Evolutionary conservation across 2,329 filamentous ascomycete genomes (phyloP), one percentile per base, ranked within the genome.

Genomic region (Rachicladosporium sp.): DNA sequence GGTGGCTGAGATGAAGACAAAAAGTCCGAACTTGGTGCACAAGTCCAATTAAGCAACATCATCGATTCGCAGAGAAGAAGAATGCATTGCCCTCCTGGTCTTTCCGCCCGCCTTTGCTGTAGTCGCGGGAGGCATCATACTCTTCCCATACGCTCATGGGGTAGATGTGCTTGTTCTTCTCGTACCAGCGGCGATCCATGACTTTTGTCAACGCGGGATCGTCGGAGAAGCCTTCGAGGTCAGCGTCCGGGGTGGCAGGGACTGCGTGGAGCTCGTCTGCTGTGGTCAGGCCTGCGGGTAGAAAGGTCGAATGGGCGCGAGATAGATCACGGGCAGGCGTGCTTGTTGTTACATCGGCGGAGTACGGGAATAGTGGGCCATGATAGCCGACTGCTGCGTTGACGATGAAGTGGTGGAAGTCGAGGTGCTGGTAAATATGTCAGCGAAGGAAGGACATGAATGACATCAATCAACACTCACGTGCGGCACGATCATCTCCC

Each of bases 111-210:
- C 84, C 77, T 47, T 69, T 73, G 54, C 76, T 73, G 64, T 93
- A 93, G 53, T 95, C 83, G 61, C 82, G 84, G 45, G 85, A 84
- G 0, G 87, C 82, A 49, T 94, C 88, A 59, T 93, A 98, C 46
- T 93, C 83, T 52, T 88, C 85, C 91, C 91, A 98, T 35, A 89
- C 74, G 57, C 85, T 96, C 12, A 89, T 89, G 0, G 91, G 91
- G 59, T 89, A 98, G 42, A 98, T 96, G 61, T 98, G 91, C 64
- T 96, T 98, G 60, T 96, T 95, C 55, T 80, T 76, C 67, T 95
- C 87, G 59, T 95, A 98, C 91, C 91, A 98, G 44, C 91, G 71
- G 44, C 91, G 74, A 65, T 98, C 89, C 3, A 98, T 89, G 3
- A 98, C 88, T 58, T 95, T 96, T 3, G 89, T 96, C 46, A 82